Conservation (phyloP, 2,329 filamentous ascomycete species). For the Nemania serpens region DNA sequence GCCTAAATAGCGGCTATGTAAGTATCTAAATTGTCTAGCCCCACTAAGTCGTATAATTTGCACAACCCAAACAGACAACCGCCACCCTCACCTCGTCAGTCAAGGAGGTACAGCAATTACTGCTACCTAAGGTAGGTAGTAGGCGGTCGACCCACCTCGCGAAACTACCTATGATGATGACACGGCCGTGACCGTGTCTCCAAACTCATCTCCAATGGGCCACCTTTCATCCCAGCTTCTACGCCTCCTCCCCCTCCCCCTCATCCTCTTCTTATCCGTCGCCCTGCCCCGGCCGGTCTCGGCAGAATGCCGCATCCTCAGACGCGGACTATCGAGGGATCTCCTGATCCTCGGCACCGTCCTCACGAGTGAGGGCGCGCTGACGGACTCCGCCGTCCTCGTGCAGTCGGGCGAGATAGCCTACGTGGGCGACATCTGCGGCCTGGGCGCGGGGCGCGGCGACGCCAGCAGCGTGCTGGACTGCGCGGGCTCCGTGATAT, state of each 20-base stretch:
- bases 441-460: not conserved
- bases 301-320: constrained; percentile 24
- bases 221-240: not conserved
- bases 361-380: constrained; percentile 41
- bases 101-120: no score
- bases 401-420: constrained; percentile 35
- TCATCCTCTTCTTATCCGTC: not conserved
- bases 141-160: no score
- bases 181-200: not conserved
- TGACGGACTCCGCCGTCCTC: constrained; percentile 32
- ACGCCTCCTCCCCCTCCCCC: not conserved
- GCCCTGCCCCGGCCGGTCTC: constrained; percentile 8
- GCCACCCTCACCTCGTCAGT: no score
- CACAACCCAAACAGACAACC: no score
- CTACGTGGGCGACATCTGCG: constrained; percentile 27
- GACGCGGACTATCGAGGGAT: constrained; percentile 22
- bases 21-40: no score
- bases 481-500: constrained; percentile 36
- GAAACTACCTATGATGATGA: no score
- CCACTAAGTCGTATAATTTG: no score
- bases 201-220: not conserved
- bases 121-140: no score
- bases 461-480: constrained; percentile 30
- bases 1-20: no score
- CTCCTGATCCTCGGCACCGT: constrained; percentile 48